Percentiles rank a stretch among this genome's conserved stretches.
These are phyloP conservation scores for Coemansia sp. DNA, from an alignment of 192 early-diverging fungal species.

Conservation along the genomic window DNA sequence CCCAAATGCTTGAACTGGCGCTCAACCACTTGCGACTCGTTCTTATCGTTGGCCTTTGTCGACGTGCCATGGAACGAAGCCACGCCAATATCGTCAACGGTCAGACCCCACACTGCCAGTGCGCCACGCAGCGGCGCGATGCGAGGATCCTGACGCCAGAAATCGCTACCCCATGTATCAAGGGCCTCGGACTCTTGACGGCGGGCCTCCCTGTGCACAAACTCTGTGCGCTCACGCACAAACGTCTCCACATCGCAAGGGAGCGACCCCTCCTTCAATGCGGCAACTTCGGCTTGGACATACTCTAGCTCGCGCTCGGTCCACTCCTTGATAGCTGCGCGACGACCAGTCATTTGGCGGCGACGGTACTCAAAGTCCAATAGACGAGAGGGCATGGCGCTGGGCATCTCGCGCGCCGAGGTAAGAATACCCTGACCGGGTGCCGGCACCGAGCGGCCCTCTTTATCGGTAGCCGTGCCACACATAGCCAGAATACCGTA, in stretches of 20 bases:
- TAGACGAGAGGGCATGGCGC: conserved; percentile 44
- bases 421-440: conserved; percentile 94
- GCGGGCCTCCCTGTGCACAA: conserved; percentile 59
- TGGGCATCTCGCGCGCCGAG: conserved; percentile 72
- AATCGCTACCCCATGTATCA: conserved; percentile 82
- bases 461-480: conserved; percentile 93
- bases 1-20: conserved; percentile 87
- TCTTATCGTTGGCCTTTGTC: conserved; percentile 95
- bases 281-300: conserved; percentile 50
- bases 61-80: conserved; percentile 98
- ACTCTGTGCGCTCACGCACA: conserved; percentile 50
- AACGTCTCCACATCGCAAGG: conserved; percentile 61
- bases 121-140: conserved; percentile 88
- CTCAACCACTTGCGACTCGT: conserved; percentile 90
- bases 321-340: conserved; percentile 20
- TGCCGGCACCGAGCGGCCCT: conserved; percentile 90
- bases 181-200: conserved; percentile 80
- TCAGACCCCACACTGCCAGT: conserved; percentile 87
- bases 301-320: conserved; percentile 45
- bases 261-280: conserved; percentile 31
- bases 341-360: conserved; percentile 65
- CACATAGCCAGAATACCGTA: conserved; percentile 87
- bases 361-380: conserved; percentile 85
- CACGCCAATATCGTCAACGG: conserved; percentile 89
- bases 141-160: conserved; percentile 71